These are phyloP conservation scores for Spinacia oleracea DNA, from an alignment of 179 eudicot genomes.

Conservation along the genomic window DNA sequence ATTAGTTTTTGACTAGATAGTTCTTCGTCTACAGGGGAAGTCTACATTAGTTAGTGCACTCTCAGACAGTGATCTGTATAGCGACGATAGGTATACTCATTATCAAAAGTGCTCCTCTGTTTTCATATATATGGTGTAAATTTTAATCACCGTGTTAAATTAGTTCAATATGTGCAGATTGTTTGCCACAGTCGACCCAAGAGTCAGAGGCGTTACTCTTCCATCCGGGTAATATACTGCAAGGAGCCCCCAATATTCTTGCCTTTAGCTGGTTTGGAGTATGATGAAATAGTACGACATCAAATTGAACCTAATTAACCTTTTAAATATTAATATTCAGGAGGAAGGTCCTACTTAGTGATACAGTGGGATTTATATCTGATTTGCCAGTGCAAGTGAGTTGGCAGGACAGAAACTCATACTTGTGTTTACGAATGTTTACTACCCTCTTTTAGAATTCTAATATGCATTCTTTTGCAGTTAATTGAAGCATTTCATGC, in stretches of 20 bases:
- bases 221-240: conserved; percentile 76
- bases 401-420: background rate
- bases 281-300: background rate
- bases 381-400: conserved; percentile 92
- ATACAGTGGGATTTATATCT: conserved; percentile 96
- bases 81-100: conserved; percentile 74
- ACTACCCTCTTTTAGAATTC: background rate
- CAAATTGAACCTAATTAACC: conserved; percentile 11
- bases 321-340: conserved; percentile 38
- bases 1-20: background rate
- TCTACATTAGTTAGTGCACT: conserved; percentile 84
- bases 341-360: conserved; percentile 87
- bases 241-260: background rate
- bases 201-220: conserved; percentile 73
- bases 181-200: conserved; percentile 98
- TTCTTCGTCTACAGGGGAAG: conserved; percentile 66
- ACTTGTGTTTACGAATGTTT: background rate
- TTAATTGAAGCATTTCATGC: conserved; percentile 97
- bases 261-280: background rate
- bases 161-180: conserved; percentile 49
- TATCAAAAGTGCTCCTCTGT: conserved; percentile 7
- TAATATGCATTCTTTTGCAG: conserved; percentile 36
- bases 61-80: conserved; percentile 72
- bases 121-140: background rate
- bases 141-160: conserved; percentile 12